Base-by-base conservation (phyloP, 225 moss, liverwort and hornwort species). In the Takakia lepidozioides region DNA sequence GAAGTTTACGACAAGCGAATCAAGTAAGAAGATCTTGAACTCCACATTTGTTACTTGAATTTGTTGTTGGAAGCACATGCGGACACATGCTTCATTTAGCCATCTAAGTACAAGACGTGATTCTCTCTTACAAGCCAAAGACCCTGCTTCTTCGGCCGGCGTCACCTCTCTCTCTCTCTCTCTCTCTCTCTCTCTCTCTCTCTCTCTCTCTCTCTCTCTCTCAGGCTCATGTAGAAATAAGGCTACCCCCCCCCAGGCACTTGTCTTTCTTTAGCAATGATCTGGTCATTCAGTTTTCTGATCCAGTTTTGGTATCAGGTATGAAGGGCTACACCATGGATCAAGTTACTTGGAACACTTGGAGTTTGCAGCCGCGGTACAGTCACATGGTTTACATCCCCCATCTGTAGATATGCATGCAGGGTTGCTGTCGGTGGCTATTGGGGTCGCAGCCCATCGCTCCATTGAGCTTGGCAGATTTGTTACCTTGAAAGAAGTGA, bases 241-340 rank as follows among this genome's bases (percentile, higher is more conserved):
- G n/a, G n/a, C n/a, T n/a, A n/a, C n/a, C n/a, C n/a, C n/a, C n/a
- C n/a, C n/a, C n/a, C n/a, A n/a, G n/a, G n/a, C n/a, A n/a, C n/a
- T n/a, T n/a, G n/a, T n/a, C n/a, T n/a, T n/a, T n/a, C n/a, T n/a
- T n/a, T n/a, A n/a, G n/a, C n/a, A n/a, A n/a, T n/a, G n/a, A n/a
- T n/a, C n/a, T n/a, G n/a, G n/a, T n/a, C n/a, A n/a, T n/a, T n/a
- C n/a, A n/a, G n/a, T n/a, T n/a, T n/a, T n/a, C n/a, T n/a, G n/a
- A n/a, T n/a, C n/a, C n/a, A n/a, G n/a, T n/a, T n/a, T n/a, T n/a
- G n/a, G n/a, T n/a, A n/a, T 49, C 55, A 91, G 90, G 66, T 91
- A 81, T 46, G 81, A 83, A 49, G 90, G 90, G 18, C 63, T 91
- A 28, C 90, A 91, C 30, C 90, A 91, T 37, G 90, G 90, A 29